phyloP scores from a whole-genome alignment of 495 filamentous ascomycete genomes.

The Pyronema domesticum region DNA sequence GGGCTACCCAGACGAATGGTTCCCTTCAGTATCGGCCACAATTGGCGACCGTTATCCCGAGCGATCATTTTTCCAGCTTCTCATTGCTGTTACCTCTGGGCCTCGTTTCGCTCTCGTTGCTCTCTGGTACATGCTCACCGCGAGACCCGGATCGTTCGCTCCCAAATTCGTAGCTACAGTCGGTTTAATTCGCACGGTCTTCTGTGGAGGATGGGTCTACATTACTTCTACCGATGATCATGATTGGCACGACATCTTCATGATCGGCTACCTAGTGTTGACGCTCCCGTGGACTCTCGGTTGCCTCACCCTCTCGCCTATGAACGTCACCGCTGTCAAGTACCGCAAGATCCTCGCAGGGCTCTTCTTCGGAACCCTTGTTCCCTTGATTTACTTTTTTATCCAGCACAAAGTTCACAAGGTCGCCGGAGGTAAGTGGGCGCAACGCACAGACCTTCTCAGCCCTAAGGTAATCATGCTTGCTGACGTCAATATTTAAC shows the following conservation, averaged over 20 bases:
- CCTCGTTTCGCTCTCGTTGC: constrained; percentile 83
- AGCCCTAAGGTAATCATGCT: constrained; percentile 2
- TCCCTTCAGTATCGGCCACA: constrained; percentile 94
- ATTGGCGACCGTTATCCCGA: constrained; percentile 98
- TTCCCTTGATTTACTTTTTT: constrained; percentile 89
- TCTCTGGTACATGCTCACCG: constrained; percentile 81
- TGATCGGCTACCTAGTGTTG: constrained; percentile 93
- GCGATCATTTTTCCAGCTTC: constrained; percentile 86
- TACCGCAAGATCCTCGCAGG: constrained; percentile 73
- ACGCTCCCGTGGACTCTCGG: constrained; percentile 92
- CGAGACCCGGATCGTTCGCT: constrained; percentile 49
- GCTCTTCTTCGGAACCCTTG: constrained; percentile 76
- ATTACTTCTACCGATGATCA: constrained; percentile 97
- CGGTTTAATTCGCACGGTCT: constrained; percentile 75
- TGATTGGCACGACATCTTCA: constrained; percentile 97
- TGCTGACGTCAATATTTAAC: constrained; percentile 2
- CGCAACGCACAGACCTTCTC: background rate
- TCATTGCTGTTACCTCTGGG: constrained; percentile 89
- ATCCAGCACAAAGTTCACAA: constrained; percentile 98
- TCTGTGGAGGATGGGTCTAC: constrained; percentile 97
- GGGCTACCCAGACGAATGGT: constrained; percentile 97
- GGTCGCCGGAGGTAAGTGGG: constrained; percentile 70
- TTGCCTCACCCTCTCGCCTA: constrained; percentile 74
- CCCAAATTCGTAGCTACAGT: constrained; percentile 67
- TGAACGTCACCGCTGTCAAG: constrained; percentile 65